A percentile compares a stretch with the other conserved stretches of the same genome.
phyloP scores from a whole-genome alignment of 768 basidiomycete species.

The Termitomyces sp. region DNA sequence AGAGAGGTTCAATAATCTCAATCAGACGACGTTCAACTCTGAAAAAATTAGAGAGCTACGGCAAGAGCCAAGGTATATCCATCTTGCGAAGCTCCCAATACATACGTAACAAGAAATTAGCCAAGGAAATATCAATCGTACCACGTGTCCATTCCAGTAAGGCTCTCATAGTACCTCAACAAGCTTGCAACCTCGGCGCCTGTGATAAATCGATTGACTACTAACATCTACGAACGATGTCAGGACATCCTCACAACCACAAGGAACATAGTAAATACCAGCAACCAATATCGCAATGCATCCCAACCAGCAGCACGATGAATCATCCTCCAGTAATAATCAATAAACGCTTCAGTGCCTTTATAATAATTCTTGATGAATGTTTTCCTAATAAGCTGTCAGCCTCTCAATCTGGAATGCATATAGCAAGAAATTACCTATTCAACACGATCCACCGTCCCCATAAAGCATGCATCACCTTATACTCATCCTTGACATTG shows the following conservation, averaged over 20 bases:
- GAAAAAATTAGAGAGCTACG: no score
- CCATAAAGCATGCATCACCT: slow-evolving; percentile 78
- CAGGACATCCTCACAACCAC: background rate
- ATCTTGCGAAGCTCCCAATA: background rate
- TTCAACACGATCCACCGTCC: slow-evolving; percentile 66
- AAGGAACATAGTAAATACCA: slow-evolving; percentile 30
- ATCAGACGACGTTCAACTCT: background rate
- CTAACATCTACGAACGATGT: slow-evolving; percentile 38
- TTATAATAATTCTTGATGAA: slow-evolving; percentile 53
- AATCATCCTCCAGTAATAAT: slow-evolving; percentile 61
- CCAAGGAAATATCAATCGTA: slow-evolving; percentile 18
- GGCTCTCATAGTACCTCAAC: slow-evolving; percentile 48
- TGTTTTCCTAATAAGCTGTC: slow-evolving; percentile 28
- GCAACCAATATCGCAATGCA: slow-evolving; percentile 54
- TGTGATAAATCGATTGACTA: slow-evolving; percentile 49
- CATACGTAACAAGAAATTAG: background rate
- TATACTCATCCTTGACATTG: slow-evolving; percentile 68
- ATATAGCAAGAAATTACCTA: slow-evolving; percentile 30
- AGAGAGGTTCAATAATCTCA: background rate
- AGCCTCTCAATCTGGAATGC: background rate
- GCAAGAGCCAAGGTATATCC: background rate
- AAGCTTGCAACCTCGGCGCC: slow-evolving; percentile 43
- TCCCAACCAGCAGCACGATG: slow-evolving; percentile 64
- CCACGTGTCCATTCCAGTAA: slow-evolving; percentile 44
- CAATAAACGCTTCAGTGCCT: slow-evolving; percentile 51